A percentile compares a stretch with the other conserved stretches of the same genome.
Evolutionary conservation across 2,329 filamentous ascomycete genomes (phyloP).

Genomic region (Talaromyces islandicus): DNA sequence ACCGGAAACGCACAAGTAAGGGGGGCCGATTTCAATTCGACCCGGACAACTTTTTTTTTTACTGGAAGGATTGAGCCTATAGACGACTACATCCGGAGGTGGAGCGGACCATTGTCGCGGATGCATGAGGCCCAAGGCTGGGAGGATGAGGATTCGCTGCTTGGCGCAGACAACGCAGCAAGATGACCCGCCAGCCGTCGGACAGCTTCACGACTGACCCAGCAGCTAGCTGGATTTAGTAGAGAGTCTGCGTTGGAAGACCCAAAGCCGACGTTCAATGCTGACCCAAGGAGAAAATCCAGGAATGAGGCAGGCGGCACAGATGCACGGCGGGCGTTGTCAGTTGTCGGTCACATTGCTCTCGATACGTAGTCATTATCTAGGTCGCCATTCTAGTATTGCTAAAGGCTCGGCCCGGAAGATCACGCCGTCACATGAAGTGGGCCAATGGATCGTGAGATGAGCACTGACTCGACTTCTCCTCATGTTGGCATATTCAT

Average conservation of each 20-base stretch:
- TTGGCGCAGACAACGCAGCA: constrained; percentile 10
- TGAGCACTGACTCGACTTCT: not conserved
- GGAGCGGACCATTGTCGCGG: not conserved
- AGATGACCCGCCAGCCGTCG: constrained; percentile 4
- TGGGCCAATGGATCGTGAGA: not conserved
- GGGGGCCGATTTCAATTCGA: not conserved
- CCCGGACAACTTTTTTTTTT: not conserved
- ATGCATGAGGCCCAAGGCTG: not conserved
- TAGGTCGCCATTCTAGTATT: not conserved
- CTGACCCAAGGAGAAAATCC: not conserved
- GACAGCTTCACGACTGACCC: not conserved
- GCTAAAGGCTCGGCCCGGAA: not conserved
- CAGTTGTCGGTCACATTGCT: not conserved
- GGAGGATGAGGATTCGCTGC: not conserved
- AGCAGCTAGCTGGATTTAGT: not conserved
- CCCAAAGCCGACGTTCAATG: not conserved
- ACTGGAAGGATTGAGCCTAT: not conserved
- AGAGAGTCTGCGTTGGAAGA: not conserved
- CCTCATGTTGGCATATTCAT: not conserved
- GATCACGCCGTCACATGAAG: not conserved
- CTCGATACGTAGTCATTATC: not conserved
- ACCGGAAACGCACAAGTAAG: not conserved
- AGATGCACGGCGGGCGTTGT: not conserved
- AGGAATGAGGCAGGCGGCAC: not conserved
- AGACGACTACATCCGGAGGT: not conserved